Conservation (phyloP, 257 asterid genomes). For the Lantana camara region DNA sequence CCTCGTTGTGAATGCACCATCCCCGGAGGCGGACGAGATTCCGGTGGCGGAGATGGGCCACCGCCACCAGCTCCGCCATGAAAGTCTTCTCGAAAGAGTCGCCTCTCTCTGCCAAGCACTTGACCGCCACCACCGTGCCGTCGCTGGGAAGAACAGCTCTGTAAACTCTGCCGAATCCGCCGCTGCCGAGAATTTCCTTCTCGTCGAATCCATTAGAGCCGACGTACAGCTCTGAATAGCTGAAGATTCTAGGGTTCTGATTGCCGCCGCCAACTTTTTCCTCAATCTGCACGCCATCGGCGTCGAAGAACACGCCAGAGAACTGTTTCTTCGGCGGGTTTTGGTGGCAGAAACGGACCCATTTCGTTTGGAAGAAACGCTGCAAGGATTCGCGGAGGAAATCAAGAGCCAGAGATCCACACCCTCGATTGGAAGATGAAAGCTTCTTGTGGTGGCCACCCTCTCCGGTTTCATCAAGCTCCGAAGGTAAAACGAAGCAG, state of each 20-base stretch:
- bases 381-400: constrained; percentile 39
- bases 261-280: constrained; percentile 49
- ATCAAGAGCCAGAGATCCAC: constrained; percentile 36
- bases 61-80: constrained; percentile 87
- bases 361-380: constrained; percentile 45
- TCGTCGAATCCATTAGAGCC: constrained; percentile 74
- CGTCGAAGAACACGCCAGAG: constrained; percentile 58
- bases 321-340: constrained; percentile 20
- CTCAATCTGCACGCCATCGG: constrained; percentile 65
- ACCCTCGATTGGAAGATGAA: constrained; percentile 27
- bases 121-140: constrained; percentile 80
- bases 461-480: constrained; percentile 34
- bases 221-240: constrained; percentile 85
- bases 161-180: constrained; percentile 87
- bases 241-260: constrained; percentile 68
- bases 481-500: constrained; percentile 67
- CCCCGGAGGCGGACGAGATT: constrained; percentile 88
- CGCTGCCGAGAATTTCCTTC: constrained; percentile 69
- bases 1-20: constrained; percentile 81
- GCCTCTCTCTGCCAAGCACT: constrained; percentile 80
- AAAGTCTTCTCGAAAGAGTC: constrained; percentile 82
- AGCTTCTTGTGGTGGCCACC: constrained; percentile 22
- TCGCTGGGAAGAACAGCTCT: constrained; percentile 85
- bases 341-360: constrained; percentile 44
- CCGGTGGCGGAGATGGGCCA: constrained; percentile 98